Base-by-base conservation (phyloP, 768 basidiomycete genomes). In the Leccinum incarnatum region DNA sequence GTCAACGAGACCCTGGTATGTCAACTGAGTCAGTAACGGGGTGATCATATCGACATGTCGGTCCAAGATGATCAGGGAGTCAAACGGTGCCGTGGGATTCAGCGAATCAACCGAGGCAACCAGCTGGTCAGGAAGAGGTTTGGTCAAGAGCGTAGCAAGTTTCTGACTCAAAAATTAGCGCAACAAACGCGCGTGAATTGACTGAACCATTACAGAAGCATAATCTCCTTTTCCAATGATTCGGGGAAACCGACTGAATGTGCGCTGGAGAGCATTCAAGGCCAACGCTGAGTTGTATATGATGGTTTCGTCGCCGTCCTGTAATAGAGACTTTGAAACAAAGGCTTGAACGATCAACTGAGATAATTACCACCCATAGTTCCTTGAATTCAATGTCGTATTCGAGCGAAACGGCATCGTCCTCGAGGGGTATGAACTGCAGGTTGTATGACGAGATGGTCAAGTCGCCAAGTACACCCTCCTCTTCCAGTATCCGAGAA, bases 381-480 rank as follows among this genome's bases (percentile, higher is more conserved):
- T 96, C 93, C 74, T 85, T 88, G 76, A 96, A 93, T 1, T 90
- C 87, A 60, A 79, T 81, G 50, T 94, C 92, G 63, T 87, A 75
- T 76, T 99, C 97, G 30, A 99, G 75, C 2, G 94, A 97, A 32
- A 98, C 76, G 58, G 98, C 85, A 72, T 99, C 97, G 17, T 93
- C 88, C 58, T 95, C 95, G 37, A 98, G 67, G 15, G 95, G 94
- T 61, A 98, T 93, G 65, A 98, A 92, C 65, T 95, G 94, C 23
- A 99, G 81, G 71, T 93, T 92, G 74, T 93, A 96, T 29, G 92
- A 83, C 19, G 86, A 84, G 30, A 98, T 83, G 8, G 83, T 87
- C 48, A 99, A 80, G 67, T 98, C 95, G n/a, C 97, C 97, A 15
- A 95, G 81, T 1, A 99, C 95, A n/a, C 96, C 97, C 67, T 97